These are phyloP conservation scores for Aspergillus ellipticus DNA, from an alignment of 495 filamentous ascomycete species.

Conservation along the genomic window DNA sequence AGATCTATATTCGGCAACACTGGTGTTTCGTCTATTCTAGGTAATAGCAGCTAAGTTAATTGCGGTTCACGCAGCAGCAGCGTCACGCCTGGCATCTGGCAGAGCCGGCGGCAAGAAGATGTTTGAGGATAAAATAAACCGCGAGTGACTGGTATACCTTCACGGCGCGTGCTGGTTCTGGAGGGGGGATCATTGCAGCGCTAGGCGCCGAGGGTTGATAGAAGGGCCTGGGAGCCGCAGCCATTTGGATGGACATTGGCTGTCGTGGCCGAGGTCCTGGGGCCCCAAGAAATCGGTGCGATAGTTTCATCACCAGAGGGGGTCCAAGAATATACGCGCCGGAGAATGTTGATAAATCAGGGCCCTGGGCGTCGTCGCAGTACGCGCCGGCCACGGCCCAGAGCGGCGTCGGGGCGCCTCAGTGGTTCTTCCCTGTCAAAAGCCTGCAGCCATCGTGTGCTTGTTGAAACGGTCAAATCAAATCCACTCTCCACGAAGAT, in stretches of 20 bases:
- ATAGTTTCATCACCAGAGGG: constrained; percentile 12
- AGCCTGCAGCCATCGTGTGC: constrained; percentile 12
- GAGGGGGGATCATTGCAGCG: constrained; percentile 7
- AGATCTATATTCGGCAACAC: constrained; percentile 42
- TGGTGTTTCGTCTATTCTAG: constrained; percentile 30
- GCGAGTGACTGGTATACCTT: constrained; percentile 6
- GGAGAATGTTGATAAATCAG: constrained; percentile 5
- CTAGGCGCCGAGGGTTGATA: constrained; percentile 19
- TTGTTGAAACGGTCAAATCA: constrained; percentile 16
- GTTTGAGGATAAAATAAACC: background rate
- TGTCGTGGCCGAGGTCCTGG: background rate
- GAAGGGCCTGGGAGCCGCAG: constrained; percentile 3
- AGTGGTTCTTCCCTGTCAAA: constrained; percentile 18
- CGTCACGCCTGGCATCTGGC: constrained; percentile 9
- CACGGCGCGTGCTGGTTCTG: constrained; percentile 11
- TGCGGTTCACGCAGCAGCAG: constrained; percentile 5
- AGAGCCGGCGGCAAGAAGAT: constrained; percentile 21
- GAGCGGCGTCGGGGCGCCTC: constrained; percentile 22
- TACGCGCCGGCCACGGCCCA: constrained; percentile 27
- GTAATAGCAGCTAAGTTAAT: constrained; percentile 18
- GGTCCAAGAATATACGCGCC: constrained; percentile 21
- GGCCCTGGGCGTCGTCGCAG: constrained; percentile 17
- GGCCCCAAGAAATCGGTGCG: background rate
- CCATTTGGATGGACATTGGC: constrained; percentile 10
- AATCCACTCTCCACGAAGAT: background rate